phyloP scores from a whole-genome alignment of 2,329 filamentous ascomycete genomes.

The Dichotomopilus funicola region DNA sequence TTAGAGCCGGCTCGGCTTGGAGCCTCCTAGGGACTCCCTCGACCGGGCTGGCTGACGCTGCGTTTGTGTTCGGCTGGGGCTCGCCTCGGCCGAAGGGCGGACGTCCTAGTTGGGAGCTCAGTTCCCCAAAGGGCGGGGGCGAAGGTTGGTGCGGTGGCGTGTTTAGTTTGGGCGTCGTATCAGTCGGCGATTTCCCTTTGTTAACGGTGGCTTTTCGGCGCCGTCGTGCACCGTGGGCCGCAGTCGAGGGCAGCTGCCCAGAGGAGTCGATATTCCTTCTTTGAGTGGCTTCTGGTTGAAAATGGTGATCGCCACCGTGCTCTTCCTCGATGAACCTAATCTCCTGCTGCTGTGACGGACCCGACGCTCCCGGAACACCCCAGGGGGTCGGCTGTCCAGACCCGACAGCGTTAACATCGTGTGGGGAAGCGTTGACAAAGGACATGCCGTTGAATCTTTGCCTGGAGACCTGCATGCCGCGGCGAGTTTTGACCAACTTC shows the following conservation, averaged over 20 bases:
- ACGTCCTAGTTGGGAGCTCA: not conserved
- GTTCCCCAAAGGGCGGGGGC: constrained; percentile 1
- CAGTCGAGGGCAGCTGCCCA: not conserved
- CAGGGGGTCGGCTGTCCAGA: not conserved
- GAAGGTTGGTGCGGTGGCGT: constrained; percentile 1
- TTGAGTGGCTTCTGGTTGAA: not conserved
- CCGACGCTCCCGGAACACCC: constrained; percentile 3
- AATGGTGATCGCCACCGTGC: not conserved
- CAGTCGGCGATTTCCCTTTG: constrained; percentile 6
- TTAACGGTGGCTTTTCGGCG: constrained; percentile 6
- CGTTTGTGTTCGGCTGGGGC: not conserved
- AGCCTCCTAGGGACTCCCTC: too few relatives aligned
- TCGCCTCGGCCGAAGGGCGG: not conserved
- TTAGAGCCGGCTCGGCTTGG: too few relatives aligned
- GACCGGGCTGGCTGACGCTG: too few relatives aligned
- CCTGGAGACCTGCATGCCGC: constrained; percentile 35
- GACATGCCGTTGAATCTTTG: constrained; percentile 35
- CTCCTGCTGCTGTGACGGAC: constrained; percentile 20
- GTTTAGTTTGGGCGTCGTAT: constrained; percentile 1
- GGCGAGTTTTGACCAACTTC: constrained; percentile 32
- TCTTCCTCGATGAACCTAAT: constrained; percentile 26
- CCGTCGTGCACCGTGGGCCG: constrained; percentile 10
- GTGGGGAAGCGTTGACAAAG: constrained; percentile 33
- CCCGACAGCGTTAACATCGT: constrained; percentile 5
- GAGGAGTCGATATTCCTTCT: constrained; percentile 1